Percentiles rank a stretch among this genome's conserved stretches.
These are phyloP conservation scores for Inga leiocalycina DNA, from an alignment of 306 rosid genomes.

Conservation along the genomic window DNA sequence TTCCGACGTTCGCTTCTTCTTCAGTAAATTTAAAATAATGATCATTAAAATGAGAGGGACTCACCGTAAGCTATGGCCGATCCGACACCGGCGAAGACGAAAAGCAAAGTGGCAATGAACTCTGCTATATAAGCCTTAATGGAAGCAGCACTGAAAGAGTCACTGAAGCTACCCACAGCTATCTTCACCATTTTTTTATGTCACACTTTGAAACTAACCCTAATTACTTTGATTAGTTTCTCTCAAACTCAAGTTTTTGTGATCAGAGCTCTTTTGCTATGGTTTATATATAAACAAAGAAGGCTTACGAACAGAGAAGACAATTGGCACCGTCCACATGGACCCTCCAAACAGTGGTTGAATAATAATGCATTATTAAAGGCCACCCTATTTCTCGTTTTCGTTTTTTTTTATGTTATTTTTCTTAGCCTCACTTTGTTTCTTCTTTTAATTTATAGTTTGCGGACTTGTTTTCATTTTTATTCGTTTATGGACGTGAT, in stretches of 20 bases:
- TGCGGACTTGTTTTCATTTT: neutral
- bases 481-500: conserved; percentile 23
- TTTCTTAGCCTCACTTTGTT: neutral
- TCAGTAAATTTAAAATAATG: too few relatives aligned
- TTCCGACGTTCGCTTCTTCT: neutral
- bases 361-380: conserved; percentile 36
- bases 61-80: conserved; percentile 86
- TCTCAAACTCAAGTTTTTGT: neutral
- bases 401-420: neutral
- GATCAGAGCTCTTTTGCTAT: conserved; percentile 6
- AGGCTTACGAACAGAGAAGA: neutral
- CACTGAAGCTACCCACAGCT: conserved; percentile 55
- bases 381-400: neutral
- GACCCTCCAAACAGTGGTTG: conserved; percentile 40
- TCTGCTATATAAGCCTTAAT: conserved; percentile 79
- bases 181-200: conserved; percentile 74
- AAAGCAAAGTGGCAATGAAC: conserved; percentile 75
- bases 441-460: neutral
- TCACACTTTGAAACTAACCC: conserved; percentile 6
- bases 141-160: conserved; percentile 58
- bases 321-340: conserved; percentile 50
- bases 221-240: neutral
- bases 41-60: neutral
- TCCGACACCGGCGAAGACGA: conserved; percentile 92
- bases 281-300: conserved; percentile 19